Percentiles rank a stretch among this genome's conserved stretches.
Evolutionary conservation across 495 filamentous ascomycete genomes (phyloP).

Genomic region (Niebla homalea): DNA sequence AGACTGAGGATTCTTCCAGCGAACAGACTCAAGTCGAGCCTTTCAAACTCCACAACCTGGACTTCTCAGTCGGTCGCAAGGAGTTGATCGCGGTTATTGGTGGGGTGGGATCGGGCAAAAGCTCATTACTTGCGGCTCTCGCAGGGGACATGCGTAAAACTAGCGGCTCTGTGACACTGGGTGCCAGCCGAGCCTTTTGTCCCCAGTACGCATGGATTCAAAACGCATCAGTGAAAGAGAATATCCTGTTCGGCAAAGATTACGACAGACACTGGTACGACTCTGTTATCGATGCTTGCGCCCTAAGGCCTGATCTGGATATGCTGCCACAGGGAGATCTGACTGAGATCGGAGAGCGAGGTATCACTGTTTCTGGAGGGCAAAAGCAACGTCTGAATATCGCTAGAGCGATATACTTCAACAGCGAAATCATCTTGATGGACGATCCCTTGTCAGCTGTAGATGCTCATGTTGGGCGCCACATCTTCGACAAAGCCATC

Average conservation of each 20-base stretch:
- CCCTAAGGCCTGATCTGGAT: conserved; percentile 41
- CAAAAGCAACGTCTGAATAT: conserved; percentile 62
- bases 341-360: conserved; percentile 48
- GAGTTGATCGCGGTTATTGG: conserved; percentile 89
- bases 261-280: conserved; percentile 41
- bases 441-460: conserved; percentile 76
- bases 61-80: conserved; percentile 60
- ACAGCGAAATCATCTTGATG: conserved; percentile 70
- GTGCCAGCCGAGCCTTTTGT: conserved; percentile 73
- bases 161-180: conserved; percentile 55
- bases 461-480: conserved; percentile 77
- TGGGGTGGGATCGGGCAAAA: conserved; percentile 83
- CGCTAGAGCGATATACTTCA: conserved; percentile 72
- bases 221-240: conserved; percentile 72
- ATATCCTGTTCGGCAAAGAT: conserved; percentile 78
- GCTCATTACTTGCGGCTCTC: conserved; percentile 74
- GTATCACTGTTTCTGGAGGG: conserved; percentile 53
- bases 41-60: conserved; percentile 66
- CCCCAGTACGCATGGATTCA: conserved; percentile 98
- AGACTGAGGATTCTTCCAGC: conserved; percentile 27
- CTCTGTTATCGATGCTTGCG: conserved; percentile 43
- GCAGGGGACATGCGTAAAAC: conserved; percentile 91
- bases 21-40: conserved; percentile 52
- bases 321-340: conserved; percentile 42
- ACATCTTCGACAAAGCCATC: conserved; percentile 94